Base-by-base conservation (phyloP, 2,329 filamentous ascomycete genomes). In the Penicillium sp. region DNA sequence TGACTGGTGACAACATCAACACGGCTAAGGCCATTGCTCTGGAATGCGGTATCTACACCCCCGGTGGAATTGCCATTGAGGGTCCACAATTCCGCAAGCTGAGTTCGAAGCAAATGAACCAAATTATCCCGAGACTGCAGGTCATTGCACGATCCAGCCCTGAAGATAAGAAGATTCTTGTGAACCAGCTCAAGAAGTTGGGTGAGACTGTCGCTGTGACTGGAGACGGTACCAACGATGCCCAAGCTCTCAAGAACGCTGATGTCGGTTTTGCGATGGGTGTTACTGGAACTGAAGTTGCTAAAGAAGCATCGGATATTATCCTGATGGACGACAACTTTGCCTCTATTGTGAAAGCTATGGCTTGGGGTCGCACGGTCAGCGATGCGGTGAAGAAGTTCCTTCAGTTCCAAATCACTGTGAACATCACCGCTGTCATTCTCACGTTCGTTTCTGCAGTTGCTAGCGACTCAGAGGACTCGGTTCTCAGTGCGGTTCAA, bases 241-340 rank as follows among this genome's bases (percentile, higher is more conserved):
- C 89, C 4, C 90, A 90, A 26, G 90, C 90, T 50, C 81, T 93
- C 49, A 92, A 91, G 76, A 88, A 88, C 67, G 90, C 90, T 7
- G 90, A 93, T 69, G 88, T 93, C 49, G 90, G 90, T 26, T 93
- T 93, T 75, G 91, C 90, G 19, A 93, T 93, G 90, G 90, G 90
- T 64, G 91, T 93, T 53, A 84, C 90, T 14, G 90, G 90, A 60
- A 93, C 90, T 0, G 90, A 93, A 72, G 90, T 93, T 39, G 90
- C 90, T 46, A 93, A 93, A 75, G 90, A 93, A 74, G 90, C 90
- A 1, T 93, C 90, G 8, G 88, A 89, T 37, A 93, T 93, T 60
- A 92, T 93, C 66, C 80, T 93, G 14, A 92, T 93, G 90, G 90
- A 93, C 70, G 90, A 93, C 75, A 93, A 93, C 77, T 93, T 93